A percentile compares a stretch with the other conserved stretches of the same genome.
Evolutionary conservation across 371 early-diverging fungal species (phyloP).

Genomic region (Sporodiniella umbellata): DNA sequence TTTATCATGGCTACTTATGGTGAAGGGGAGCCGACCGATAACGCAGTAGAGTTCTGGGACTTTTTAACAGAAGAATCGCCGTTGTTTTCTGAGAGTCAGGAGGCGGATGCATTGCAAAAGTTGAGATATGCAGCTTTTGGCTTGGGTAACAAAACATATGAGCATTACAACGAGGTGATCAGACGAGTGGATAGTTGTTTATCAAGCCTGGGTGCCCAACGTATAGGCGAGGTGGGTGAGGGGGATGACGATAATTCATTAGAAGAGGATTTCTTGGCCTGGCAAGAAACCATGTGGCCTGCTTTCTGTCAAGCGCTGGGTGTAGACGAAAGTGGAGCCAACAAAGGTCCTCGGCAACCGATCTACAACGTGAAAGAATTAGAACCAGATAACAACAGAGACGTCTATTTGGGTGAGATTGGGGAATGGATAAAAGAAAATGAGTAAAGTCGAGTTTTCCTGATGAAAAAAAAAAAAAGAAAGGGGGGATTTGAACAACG

Average conservation of each 20-base stretch:
- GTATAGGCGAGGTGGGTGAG: conserved; percentile 85
- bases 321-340: conserved; percentile 52
- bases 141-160: conserved; percentile 97
- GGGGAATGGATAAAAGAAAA: conserved; percentile 32
- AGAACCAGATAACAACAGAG: conserved; percentile 25
- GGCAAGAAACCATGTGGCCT: conserved; percentile 87
- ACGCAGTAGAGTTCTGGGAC: conserved; percentile 85
- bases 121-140: conserved; percentile 85
- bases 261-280: conserved; percentile 92
- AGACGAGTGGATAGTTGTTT: conserved; percentile 67
- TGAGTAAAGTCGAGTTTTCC: conserved; percentile 13
- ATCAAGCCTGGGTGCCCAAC: conserved; percentile 65
- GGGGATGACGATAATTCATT: conserved; percentile 96
- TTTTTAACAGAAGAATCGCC: conserved; percentile 65
- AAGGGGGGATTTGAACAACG: not conserved
- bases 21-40: conserved; percentile 93
- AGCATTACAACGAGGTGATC: conserved; percentile 87
- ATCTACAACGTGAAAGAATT: conserved; percentile 46
- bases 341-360: conserved; percentile 37
- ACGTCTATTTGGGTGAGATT: conserved; percentile 62
- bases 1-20: conserved; percentile 91
- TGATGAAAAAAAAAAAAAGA: no score
- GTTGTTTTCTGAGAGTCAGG: conserved; percentile 64
- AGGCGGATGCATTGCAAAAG: conserved; percentile 52
- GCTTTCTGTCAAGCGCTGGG: conserved; percentile 73